Percentiles rank a stretch among this genome's conserved stretches.
Conservation (phyloP, 345 rosid genomes). For the Syzygium oleosum region DNA sequence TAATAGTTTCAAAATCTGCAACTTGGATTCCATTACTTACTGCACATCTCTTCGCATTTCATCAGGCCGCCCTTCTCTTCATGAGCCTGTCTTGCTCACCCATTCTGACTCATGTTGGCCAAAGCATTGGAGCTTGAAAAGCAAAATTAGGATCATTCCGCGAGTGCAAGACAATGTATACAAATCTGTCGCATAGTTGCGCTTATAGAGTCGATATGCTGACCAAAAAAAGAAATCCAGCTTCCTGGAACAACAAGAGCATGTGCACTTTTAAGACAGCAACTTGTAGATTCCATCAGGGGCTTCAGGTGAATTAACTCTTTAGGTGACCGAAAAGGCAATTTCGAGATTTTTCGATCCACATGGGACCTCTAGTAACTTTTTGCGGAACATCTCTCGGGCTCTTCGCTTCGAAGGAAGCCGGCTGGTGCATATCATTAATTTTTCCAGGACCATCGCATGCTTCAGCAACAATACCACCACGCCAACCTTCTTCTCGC, state of each 20-base stretch:
- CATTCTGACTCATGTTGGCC: background rate
- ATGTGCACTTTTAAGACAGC: background rate
- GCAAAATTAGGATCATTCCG: background rate
- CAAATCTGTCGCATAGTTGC: background rate
- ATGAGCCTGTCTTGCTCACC: background rate
- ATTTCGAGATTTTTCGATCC: background rate
- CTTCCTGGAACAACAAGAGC: background rate
- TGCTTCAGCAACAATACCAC: background rate
- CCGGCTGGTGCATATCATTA: background rate
- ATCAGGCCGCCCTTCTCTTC: background rate
- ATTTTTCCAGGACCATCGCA: background rate
- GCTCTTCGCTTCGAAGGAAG: background rate
- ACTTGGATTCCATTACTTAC: background rate
- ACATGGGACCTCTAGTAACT: background rate
- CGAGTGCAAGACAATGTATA: background rate
- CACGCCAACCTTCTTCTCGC: background rate
- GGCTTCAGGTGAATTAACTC: background rate
- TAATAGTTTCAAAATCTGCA: background rate
- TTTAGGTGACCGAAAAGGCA: background rate
- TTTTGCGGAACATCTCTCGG: background rate
- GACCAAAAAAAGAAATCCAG: background rate
- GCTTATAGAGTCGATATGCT: background rate
- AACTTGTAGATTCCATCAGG: background rate
- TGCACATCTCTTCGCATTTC: background rate
- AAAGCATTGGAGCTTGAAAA: background rate